A percentile compares a stretch with the other conserved stretches of the same genome.
phyloP scores from a whole-genome alignment of 2,329 filamentous ascomycete genomes.

The Scytalidium lignicola region DNA sequence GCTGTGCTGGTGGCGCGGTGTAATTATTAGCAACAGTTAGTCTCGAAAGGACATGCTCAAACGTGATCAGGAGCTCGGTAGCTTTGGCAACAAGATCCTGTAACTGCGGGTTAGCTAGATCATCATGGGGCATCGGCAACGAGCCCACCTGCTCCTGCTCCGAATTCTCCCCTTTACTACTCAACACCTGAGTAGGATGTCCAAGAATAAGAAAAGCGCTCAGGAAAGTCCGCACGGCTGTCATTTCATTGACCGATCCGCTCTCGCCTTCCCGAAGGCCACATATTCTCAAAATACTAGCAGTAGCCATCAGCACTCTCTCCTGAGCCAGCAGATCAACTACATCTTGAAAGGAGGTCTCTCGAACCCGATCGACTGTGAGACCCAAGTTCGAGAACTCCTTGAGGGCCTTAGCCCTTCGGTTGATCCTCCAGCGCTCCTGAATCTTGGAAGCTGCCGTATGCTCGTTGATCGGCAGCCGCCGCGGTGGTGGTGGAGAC shows the following conservation, averaged over 20 bases:
- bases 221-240: slow-evolving; percentile 68
- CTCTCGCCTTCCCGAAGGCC: slow-evolving; percentile 61
- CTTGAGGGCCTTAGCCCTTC: slow-evolving; percentile 54
- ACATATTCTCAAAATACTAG: slow-evolving; percentile 63
- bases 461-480: slow-evolving; percentile 48
- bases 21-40: slow-evolving; percentile 62
- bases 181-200: slow-evolving; percentile 73
- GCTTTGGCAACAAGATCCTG: slow-evolving; percentile 74
- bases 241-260: slow-evolving; percentile 62
- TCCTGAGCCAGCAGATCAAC: slow-evolving; percentile 63
- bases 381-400: slow-evolving; percentile 63
- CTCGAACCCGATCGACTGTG: slow-evolving; percentile 64
- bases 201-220: slow-evolving; percentile 76
- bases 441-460: slow-evolving; percentile 63
- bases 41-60: slow-evolving; percentile 67
- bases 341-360: slow-evolving; percentile 70
- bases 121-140: slow-evolving; percentile 42
- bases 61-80: slow-evolving; percentile 70
- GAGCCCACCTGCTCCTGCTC: slow-evolving; percentile 53
- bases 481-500: slow-evolving; percentile 43
- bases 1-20: slow-evolving; percentile 57
- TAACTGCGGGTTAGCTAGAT: slow-evolving; percentile 56
- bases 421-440: slow-evolving; percentile 60
- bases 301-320: slow-evolving; percentile 59
- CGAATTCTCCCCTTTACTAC: slow-evolving; percentile 58